A percentile compares a stretch with the other conserved stretches of the same genome.
These are phyloP conservation scores for Penicillium sp. DNA, from an alignment of 2,329 filamentous ascomycete genomes.

Conservation along the genomic window DNA sequence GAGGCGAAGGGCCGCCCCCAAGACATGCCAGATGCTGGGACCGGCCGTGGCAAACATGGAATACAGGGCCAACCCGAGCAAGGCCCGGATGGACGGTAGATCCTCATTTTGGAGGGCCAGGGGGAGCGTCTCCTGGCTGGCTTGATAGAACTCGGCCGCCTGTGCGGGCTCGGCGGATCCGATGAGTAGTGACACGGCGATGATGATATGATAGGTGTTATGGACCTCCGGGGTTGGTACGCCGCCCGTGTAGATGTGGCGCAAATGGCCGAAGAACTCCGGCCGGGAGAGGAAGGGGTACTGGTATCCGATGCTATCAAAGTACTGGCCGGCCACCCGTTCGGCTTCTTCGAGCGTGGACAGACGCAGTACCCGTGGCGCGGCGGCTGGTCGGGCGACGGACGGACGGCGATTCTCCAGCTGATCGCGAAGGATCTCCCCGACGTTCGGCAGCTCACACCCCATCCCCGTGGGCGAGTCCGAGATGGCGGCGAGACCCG, in stretches of 20 bases:
- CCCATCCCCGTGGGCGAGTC: constrained; percentile 32
- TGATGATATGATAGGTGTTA: constrained; percentile 43
- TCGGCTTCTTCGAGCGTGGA: constrained; percentile 43
- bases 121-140: constrained; percentile 40
- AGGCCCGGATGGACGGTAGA: constrained; percentile 40
- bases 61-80: constrained; percentile 43
- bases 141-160: constrained; percentile 41
- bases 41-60: constrained; percentile 44
- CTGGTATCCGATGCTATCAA: constrained; percentile 45
- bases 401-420: constrained; percentile 43
- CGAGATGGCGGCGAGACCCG: constrained; percentile 19
- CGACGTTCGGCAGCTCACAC: constrained; percentile 43
- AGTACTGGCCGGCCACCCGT: constrained; percentile 38
- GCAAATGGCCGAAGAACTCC: constrained; percentile 40
- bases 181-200: constrained; percentile 42
- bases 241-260: constrained; percentile 41
- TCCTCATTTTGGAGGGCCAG: constrained; percentile 45
- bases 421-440: constrained; percentile 46
- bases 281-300: constrained; percentile 43
- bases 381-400: constrained; percentile 37
- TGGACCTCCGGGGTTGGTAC: constrained; percentile 39
- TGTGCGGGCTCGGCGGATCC: constrained; percentile 37
- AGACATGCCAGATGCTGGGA: constrained; percentile 46
- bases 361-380: constrained; percentile 40
- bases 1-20: constrained; percentile 43